Evolutionary conservation across 148 eudicot species (phyloP).

Genomic region (Amaranthus palmeri): DNA sequence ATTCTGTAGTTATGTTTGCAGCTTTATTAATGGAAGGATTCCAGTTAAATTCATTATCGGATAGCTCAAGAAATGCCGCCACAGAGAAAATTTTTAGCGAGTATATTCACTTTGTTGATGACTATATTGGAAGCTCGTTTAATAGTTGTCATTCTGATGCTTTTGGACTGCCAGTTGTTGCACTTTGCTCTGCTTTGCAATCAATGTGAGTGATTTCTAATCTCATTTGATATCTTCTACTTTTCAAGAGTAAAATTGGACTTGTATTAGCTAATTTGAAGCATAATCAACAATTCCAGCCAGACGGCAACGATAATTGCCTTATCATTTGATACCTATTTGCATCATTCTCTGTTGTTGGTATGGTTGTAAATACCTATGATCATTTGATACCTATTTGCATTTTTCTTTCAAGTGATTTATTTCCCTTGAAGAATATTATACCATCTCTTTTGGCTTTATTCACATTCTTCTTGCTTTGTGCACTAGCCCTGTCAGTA

Average conservation of each 20-base stretch:
- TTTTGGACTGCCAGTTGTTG: constrained; percentile 55
- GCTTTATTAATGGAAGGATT: constrained; percentile 89
- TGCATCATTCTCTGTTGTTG: not conserved
- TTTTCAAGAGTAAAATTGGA: constrained; percentile 7
- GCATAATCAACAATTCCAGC: not conserved
- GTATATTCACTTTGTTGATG: constrained; percentile 55
- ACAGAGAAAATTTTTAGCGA: constrained; percentile 47
- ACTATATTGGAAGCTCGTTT: constrained; percentile 35
- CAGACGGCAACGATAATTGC: not conserved
- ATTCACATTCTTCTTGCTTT: not conserved
- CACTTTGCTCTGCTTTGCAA: constrained; percentile 59
- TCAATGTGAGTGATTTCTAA: constrained; percentile 56
- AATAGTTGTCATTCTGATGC: constrained; percentile 28
- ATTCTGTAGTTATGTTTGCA: constrained; percentile 37
- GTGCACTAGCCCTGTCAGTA: not conserved
- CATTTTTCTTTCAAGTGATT: not conserved
- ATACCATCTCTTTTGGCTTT: not conserved
- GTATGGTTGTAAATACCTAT: not conserved
- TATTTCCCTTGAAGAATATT: not conserved
- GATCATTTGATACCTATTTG: not conserved
- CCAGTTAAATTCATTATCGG: constrained; percentile 58
- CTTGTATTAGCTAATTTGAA: not conserved
- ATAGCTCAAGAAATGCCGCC: constrained; percentile 40
- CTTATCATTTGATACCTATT: too few relatives aligned
- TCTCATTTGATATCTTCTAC: constrained; percentile 4